These are phyloP conservation scores for Saxispiralis lemnorum DNA, from an alignment of 495 filamentous ascomycete species.

Conservation along the genomic window DNA sequence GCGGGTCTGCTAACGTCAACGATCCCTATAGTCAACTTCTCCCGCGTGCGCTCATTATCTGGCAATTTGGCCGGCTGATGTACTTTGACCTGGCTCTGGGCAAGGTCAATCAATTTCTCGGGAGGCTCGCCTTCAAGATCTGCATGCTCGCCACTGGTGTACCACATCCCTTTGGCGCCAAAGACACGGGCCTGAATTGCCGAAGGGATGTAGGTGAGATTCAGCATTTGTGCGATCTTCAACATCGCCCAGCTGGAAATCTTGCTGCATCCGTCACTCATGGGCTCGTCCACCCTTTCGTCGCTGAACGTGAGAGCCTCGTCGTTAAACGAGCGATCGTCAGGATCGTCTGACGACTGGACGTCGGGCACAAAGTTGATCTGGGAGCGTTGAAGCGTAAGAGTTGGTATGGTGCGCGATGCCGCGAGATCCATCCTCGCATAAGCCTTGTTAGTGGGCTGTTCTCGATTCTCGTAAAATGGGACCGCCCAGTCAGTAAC, in stretches of 20 bases:
- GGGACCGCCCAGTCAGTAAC: constrained; percentile 21
- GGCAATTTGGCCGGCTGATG: constrained; percentile 32
- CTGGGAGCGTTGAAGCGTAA: constrained; percentile 17
- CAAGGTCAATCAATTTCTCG: constrained; percentile 57
- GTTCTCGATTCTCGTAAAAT: constrained; percentile 15
- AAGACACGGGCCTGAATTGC: constrained; percentile 68
- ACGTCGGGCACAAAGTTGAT: constrained; percentile 15
- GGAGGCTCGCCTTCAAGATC: constrained; percentile 10
- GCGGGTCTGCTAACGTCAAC: constrained; percentile 43
- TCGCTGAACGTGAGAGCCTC: constrained; percentile 1
- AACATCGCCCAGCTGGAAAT: constrained; percentile 18
- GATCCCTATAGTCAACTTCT: constrained; percentile 19
- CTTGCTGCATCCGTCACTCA: constrained; percentile 17
- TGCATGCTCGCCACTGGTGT: constrained; percentile 35
- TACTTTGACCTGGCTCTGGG: constrained; percentile 67
- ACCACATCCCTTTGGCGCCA: constrained; percentile 80
- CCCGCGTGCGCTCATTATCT: constrained; percentile 47
- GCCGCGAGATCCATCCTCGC: constrained; percentile 20
- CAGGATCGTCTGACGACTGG: constrained; percentile 12
- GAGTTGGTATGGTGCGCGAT: constrained; percentile 16
- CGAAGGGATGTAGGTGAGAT: constrained; percentile 35
- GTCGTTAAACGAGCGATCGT: constrained; percentile 20
- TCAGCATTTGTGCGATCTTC: constrained; percentile 10
- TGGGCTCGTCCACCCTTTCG: background rate
- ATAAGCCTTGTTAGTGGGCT: constrained; percentile 22